Evolutionary conservation across 176 grass and related monocot genomes (phyloP).

Genomic region (barley (Hordeum vulgare)): MorexV3_pseudomolecules_assembly NC_058522.1:572695697-572696196

Average conservation of each 20-base stretch:
- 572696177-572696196: not conserved
- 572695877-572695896: not conserved
- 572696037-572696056: not conserved
- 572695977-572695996: not conserved
- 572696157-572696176: not conserved
- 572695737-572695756: slow-evolving; percentile 87
- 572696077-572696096: not conserved
- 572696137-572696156: not conserved
- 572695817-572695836: slow-evolving; percentile 2
- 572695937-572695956: no score
- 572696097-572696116: not conserved
- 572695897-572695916: not conserved
- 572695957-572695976: no score
- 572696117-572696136: not conserved
- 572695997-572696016: not conserved
- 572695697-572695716: slow-evolving; percentile 80
- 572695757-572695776: slow-evolving; percentile 78
- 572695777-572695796: slow-evolving; percentile 49
- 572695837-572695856: not conserved
- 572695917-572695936: not conserved
- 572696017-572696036: not conserved
- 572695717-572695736: slow-evolving; percentile 74
- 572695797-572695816: slow-evolving; percentile 19
- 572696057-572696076: not conserved
- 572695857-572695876: not conserved